A percentile compares a stretch with the other conserved stretches of the same genome.
These are phyloP conservation scores for Clohesyomyces aquaticus DNA, from an alignment of 495 filamentous ascomycete genomes.

Conservation along the genomic window DNA sequence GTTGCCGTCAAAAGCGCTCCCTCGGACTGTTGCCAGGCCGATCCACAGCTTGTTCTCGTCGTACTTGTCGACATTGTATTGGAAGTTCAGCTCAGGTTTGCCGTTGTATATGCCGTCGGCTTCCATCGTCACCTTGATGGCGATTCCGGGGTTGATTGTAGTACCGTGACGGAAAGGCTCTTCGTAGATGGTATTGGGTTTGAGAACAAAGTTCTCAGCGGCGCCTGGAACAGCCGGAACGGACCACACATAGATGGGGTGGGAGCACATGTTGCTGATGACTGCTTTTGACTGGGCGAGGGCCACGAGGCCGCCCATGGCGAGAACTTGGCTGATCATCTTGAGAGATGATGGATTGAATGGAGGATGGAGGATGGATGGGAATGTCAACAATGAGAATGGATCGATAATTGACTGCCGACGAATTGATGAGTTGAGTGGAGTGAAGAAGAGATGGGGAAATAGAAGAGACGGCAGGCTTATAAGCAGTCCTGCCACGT, in stretches of 20 bases:
- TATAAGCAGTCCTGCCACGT: neutral
- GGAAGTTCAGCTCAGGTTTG: slow-evolving; percentile 23
- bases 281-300: slow-evolving; percentile 55
- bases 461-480: slow-evolving; percentile 11
- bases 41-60: slow-evolving; percentile 25
- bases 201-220: slow-evolving; percentile 6
- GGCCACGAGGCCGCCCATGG: slow-evolving; percentile 12
- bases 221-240: slow-evolving; percentile 41
- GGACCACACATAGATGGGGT: slow-evolving; percentile 60
- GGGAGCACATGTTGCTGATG: slow-evolving; percentile 57
- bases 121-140: slow-evolving; percentile 45
- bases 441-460: slow-evolving; percentile 15
- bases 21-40: slow-evolving; percentile 13
- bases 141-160: slow-evolving; percentile 38
- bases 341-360: slow-evolving; percentile 3
- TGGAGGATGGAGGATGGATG: neutral
- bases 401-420: neutral
- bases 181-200: slow-evolving; percentile 9
- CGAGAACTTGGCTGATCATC: slow-evolving; percentile 20
- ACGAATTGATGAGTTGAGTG: neutral
- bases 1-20: slow-evolving; percentile 4
- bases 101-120: slow-evolving; percentile 45
- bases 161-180: slow-evolving; percentile 24
- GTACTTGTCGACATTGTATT: slow-evolving; percentile 22
- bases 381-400: neutral